Evolutionary conservation across 2,329 filamentous ascomycete species (phyloP), one percentile per base, ranked within the genome.

Genomic region (Hypomyces rosellus): DNA sequence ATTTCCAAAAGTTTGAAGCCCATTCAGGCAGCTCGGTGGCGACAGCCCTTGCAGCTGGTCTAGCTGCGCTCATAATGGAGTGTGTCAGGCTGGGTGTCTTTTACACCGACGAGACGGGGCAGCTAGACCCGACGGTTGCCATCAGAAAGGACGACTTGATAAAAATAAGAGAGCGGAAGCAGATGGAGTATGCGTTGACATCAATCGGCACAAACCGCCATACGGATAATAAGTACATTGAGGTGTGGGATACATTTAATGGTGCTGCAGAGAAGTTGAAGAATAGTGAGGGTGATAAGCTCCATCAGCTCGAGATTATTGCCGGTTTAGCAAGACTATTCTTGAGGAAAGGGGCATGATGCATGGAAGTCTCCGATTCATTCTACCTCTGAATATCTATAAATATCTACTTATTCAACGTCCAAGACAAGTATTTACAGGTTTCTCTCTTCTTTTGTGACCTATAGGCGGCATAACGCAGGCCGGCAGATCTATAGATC

Each of bases 31-130:
- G 46, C 39, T 48, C 46, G 3, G 33, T 48, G 12, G 46, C 46
- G 13, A 48, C 46, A n/a, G 46, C 46, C 14, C 46, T 48, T 15
- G 46, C 46, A 8, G 34, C 46, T 37, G 46, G 46, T 16, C 18
- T 48, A 39, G 46, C 46, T 18, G 46, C 46, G 6, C n/a, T 48
- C 8, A n/a, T 48, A 14, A 42, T 48, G 16, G 46, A 48, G 39
- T 48, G 39, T 20, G 46, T 48, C 5, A 42, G 46, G 2, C 22
- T 48, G 5, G 39, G 46, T 14, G 30, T 48, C 13, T 18, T 36
- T 4, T 36, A 48, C 34, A 48, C 39, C 2, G 37, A 43, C 3
- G 33, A 42, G 15, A 48, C 46, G 15, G 34, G 34, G 8, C 45
- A 40, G 45, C 34, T 5, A 1, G 20, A 48, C 11, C 22, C 25